Evolutionary conservation across 2,329 filamentous ascomycete species (phyloP), one percentile per base, ranked within the genome.

Genomic region (Stylonectria norvegica): DNA sequence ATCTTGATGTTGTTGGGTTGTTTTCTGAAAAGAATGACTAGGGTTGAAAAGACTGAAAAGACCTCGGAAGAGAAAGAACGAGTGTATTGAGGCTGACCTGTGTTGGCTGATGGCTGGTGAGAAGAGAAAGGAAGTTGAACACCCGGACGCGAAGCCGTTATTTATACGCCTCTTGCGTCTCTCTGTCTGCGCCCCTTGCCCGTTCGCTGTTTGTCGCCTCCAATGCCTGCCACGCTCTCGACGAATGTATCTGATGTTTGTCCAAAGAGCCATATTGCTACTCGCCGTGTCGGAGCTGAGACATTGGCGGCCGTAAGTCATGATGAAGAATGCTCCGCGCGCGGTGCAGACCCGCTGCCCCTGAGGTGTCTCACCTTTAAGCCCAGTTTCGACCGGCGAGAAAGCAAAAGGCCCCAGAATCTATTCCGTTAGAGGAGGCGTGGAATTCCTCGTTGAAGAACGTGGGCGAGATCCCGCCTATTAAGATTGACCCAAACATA

Each of bases 21-120:
- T 42, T 38, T 32, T 42, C n/a, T 38, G 33, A 39, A 58, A 49
- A 47, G 49, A 57, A 50, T 55, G 57, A 57, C 45, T 53, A 39
- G 45, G 36, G 14, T 36, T 34, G 39, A 47, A 57, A 52, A 42
- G 51, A 59, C 49, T 45, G 52, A 40, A 50, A 45, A 51, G 53
- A 50, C 54, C 61, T 61, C 58, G 52, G 54, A 43, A 38, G 32
- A 47, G 39, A 42, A 11, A 48, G 35, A 55, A 50, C 44, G 61
- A 61, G 33, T 47, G 57, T 49, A 56, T 62, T 60, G 58, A 63
- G 60, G 57, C 36, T 50, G 47, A 42, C 46, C 44, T 38, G 51
- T 52, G 47, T 45, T 55, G 49, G 38, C 33, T 42, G 53, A 8
- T 47, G 50, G 42, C 36, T 43, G 43, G 47, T 39, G 37, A 39